Evolutionary conservation across 148 eudicot species (phyloP).

Genomic region (Rhododendron kiyosumense): DNA sequence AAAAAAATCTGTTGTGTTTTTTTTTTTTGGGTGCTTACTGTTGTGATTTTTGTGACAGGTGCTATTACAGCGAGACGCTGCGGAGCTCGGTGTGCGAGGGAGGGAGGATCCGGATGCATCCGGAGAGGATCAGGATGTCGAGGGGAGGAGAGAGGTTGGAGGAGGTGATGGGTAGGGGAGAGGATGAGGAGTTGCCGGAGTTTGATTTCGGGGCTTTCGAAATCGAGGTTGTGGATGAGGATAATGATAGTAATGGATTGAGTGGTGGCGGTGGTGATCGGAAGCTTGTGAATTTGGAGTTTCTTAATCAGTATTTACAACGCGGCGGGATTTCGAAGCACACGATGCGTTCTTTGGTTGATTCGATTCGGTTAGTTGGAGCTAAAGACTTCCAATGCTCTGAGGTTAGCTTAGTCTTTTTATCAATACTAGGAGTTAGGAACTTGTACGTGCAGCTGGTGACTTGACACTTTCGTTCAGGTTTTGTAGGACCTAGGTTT

Average conservation of each 20-base stretch:
- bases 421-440: background rate
- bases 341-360: constrained; percentile 65
- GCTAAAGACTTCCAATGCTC: constrained; percentile 51
- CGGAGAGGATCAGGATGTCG: constrained; percentile 65
- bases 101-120: constrained; percentile 61
- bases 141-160: constrained; percentile 75
- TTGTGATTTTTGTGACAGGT: constrained; percentile 1
- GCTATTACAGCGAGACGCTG: constrained; percentile 56
- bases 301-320: constrained; percentile 43
- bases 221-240: constrained; percentile 18
- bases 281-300: constrained; percentile 36
- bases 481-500: background rate
- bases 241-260: background rate
- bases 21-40: background rate
- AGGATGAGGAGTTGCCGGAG: constrained; percentile 72
- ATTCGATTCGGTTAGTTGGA: constrained; percentile 48
- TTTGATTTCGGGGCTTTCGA: constrained; percentile 70
- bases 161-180: constrained; percentile 67
- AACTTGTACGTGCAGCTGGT: background rate
- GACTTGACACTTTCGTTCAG: background rate
- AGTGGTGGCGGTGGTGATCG: constrained; percentile 11
- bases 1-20: no score
- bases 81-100: constrained; percentile 80
- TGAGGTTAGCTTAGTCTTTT: constrained; percentile 40
- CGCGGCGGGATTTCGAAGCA: constrained; percentile 52